Conservation (phyloP, 257 asterid species). For the Ilex aquifolium region DNA sequence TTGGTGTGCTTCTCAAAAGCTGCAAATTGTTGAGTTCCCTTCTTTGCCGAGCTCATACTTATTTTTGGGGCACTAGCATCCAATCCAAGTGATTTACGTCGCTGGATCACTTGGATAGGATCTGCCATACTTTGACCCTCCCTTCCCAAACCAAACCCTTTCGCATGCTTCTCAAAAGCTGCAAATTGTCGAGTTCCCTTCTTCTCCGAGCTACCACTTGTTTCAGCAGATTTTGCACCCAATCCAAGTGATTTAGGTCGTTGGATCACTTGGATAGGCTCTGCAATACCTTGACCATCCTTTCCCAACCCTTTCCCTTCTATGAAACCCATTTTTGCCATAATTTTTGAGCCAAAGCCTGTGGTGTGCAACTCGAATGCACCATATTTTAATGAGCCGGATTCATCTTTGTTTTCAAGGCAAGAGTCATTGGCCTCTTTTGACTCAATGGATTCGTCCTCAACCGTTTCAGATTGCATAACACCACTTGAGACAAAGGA, state of each 20-base stretch:
- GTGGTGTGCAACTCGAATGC: slow-evolving; percentile 93
- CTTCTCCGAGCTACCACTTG: slow-evolving; percentile 19
- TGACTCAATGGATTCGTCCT: slow-evolving; percentile 21
- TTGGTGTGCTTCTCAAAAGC: slow-evolving; percentile 83
- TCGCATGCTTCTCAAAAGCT: slow-evolving; percentile 14
- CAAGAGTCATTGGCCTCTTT: slow-evolving; percentile 26
- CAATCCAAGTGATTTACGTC: slow-evolving; percentile 91
- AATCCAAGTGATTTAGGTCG: slow-evolving; percentile 92
- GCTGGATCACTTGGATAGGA: slow-evolving; percentile 77
- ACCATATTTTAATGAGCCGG: slow-evolving; percentile 40
- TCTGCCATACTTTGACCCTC: slow-evolving; percentile 74
- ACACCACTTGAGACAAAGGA: slow-evolving; percentile 79
- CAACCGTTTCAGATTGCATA: slow-evolving; percentile 43
- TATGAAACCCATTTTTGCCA: slow-evolving; percentile 94
- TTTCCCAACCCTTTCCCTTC: slow-evolving; percentile 85
- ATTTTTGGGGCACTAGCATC: slow-evolving; percentile 42
- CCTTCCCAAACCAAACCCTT: slow-evolving; percentile 83
- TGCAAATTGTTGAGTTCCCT: slow-evolving; percentile 37
- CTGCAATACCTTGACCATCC: slow-evolving; percentile 72
- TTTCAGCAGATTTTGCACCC: slow-evolving; percentile 73
- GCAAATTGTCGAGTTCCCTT: slow-evolving; percentile 9
- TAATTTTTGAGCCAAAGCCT: slow-evolving; percentile 93
- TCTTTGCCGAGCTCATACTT: slow-evolving; percentile 27
- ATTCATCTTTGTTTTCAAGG: slow-evolving; percentile 24
- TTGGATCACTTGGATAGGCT: slow-evolving; percentile 75